Percentiles rank a stretch among this genome's conserved stretches.
Evolutionary conservation across 805 yeast species (phyloP).

Genomic region (Zygosaccharomyces pseudorouxii): DNA sequence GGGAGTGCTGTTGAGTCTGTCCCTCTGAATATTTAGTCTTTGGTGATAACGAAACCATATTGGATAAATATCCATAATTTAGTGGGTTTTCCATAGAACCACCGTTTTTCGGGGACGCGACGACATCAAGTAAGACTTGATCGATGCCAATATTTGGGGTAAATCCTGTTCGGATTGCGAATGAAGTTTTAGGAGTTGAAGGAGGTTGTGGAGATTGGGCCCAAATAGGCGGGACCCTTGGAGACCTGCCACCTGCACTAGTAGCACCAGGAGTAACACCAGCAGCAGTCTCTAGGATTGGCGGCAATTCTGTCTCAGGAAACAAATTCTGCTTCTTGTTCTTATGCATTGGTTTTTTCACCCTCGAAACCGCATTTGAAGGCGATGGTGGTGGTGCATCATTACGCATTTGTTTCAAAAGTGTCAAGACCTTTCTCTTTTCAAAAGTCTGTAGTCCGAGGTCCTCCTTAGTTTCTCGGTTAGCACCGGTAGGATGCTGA

Average conservation of each 20-base stretch:
- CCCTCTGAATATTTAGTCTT: conserved; percentile 8
- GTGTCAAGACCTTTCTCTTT: conserved; percentile 25
- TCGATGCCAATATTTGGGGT: conserved; percentile 27
- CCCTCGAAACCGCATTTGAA: neutral
- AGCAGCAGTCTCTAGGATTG: conserved; percentile 1
- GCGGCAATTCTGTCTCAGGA: neutral
- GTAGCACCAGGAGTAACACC: conserved; percentile 1
- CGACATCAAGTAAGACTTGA: conserved; percentile 21
- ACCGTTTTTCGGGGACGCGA: conserved; percentile 13
- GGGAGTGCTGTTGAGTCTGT: neutral
- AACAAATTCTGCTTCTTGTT: conserved; percentile 1
- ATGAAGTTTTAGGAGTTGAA: conserved; percentile 26
- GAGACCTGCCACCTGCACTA: conserved; percentile 7
- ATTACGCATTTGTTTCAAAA: conserved; percentile 31
- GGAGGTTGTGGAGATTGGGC: conserved; percentile 20
- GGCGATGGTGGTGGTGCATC: conserved; percentile 6
- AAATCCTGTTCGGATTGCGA: conserved; percentile 25
- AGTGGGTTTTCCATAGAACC: conserved; percentile 9
- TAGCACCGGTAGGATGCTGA: neutral
- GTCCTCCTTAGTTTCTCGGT: neutral
- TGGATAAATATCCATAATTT: conserved; percentile 6
- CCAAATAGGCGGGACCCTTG: conserved; percentile 10
- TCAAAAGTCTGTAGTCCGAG: conserved; percentile 16
- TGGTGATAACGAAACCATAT: conserved; percentile 15
- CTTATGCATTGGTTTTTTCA: conserved; percentile 6